Evolutionary conservation across 345 rosid species (phyloP), one percentile per base, ranked within the genome.

Genomic region (Crucihimalaya himalaica): DNA sequence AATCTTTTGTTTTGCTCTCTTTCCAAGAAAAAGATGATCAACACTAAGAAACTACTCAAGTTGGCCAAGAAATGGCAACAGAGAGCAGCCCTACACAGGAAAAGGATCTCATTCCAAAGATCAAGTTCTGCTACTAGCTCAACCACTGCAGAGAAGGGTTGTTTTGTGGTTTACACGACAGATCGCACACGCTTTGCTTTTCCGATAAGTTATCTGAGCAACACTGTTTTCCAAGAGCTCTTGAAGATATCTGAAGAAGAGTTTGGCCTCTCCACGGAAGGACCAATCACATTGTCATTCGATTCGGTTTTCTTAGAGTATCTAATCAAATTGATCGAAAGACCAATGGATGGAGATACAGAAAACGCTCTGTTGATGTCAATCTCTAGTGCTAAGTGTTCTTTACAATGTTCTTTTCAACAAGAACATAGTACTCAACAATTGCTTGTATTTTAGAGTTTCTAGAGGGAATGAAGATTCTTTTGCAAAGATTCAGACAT

Each of bases 141-240:
- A 52, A 14, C 72, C 6, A 0, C n/a, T 1, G 7, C 5, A 27
- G 54, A 56, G 13, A 69, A 56, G 29, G 78, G 78, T 1, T 74
- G 77, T 46, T 81, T 75, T 19, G 61, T 66, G 42, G 72, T 68
- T 4, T 81, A 78, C 73, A 27, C 28, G 4, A 4, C 34, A 3
- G 73, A 69, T 55, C 7, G n/a, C n/a, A n/a, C n/a, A n/a, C n/a
- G 39, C 12, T 40, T 5, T 39, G 45, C 45, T 13, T 39, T 34
- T 34, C 39, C 39, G 12, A 39, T 39, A 39, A 39, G n/a, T 3
- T 39, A 39, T 1, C 54, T 29, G 16, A 27, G 16, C 0, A 37
- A 37, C 42, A 11, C 42, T 37, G 42, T 37, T 37, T 37, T 37
- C 11, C 42, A 37, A 37, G 42, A 37, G 42, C 43, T 39, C 5